Evolutionary conservation across 1,284 basidiomycete genomes (phyloP).

Genomic region (Cryptococcus amylolentus): DNA sequence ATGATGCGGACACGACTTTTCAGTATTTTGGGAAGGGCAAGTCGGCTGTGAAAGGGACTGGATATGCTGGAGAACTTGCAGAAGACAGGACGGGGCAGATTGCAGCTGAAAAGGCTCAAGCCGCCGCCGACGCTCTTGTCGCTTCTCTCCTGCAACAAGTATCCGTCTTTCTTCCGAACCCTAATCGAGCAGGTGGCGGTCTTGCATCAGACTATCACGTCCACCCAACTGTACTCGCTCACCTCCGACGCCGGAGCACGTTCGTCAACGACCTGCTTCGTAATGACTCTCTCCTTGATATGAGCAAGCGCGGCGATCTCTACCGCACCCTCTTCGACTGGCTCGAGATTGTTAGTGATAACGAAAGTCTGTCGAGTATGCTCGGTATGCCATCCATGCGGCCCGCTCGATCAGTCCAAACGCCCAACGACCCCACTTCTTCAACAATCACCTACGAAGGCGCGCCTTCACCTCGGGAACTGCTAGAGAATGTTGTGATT

Average conservation of each 20-base stretch:
- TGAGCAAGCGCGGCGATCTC: constrained; percentile 79
- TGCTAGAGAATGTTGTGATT: constrained; percentile 80
- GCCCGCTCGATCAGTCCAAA: constrained; percentile 10
- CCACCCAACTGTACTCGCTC: constrained; percentile 81
- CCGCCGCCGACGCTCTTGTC: constrained; percentile 65
- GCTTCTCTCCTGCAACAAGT: constrained; percentile 65
- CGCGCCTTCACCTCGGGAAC: constrained; percentile 77
- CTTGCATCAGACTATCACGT: constrained; percentile 80
- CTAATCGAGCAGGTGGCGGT: constrained; percentile 66
- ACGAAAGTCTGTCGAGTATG: constrained; percentile 86
- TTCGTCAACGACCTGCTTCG: constrained; percentile 75
- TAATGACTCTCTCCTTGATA: constrained; percentile 86
- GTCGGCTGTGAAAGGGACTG: constrained; percentile 59
- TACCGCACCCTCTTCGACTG: constrained; percentile 85
- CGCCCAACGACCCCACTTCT: constrained; percentile 8
- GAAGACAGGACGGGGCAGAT: constrained; percentile 78
- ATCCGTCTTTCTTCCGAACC: constrained; percentile 70
- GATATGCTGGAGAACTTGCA: constrained; percentile 71
- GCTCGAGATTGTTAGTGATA: constrained; percentile 86
- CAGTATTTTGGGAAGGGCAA: constrained; percentile 16
- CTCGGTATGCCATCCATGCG: constrained; percentile 95
- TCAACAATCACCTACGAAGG: constrained; percentile 72
- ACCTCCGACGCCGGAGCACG: constrained; percentile 81
- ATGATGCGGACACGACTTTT: constrained; percentile 54
- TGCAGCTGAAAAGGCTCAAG: constrained; percentile 68